Base-by-base conservation (phyloP, 768 basidiomycete species). In the Boletus rubropictus region DNA sequence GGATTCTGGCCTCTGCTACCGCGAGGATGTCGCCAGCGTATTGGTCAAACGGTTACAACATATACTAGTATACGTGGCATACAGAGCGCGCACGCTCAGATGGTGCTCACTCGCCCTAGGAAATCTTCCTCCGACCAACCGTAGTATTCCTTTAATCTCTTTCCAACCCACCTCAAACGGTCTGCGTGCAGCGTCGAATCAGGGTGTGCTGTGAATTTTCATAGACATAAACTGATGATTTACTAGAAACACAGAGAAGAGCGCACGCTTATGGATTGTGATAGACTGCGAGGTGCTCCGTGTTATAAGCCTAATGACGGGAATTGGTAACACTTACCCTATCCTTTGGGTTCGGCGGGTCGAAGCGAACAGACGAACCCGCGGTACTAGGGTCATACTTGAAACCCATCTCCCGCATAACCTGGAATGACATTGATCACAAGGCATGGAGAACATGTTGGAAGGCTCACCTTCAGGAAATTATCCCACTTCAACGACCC, bases 371-470 rank as follows among this genome's bases (percentile, higher is more conserved):
- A 61, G 85, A 86, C 9, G 86, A 89, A 3, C 88, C 88, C 17
- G 87, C 86, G 3, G 86, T 86, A 49, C 79, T 80, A 5, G 83
- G 83, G 58, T 82, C 80, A 54, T 81, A 82, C 3, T 67, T 66
- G 63, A 90, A 90, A 29, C 87, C 87, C 78, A 90, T 81, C 39
- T 84, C 84, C 31, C 71, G 67, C 86, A 90, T 86, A 31, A 86
- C 66, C 87, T 89, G 54, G 8, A 36, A 42, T 22, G 28, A 46
- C 33, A 32, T 44, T 33, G 8, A 46, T 38, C 25, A 29, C 8
- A 32, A 31, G 24, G 32, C 27, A 31, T 21, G 1, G 31, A 21
- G 25, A 7, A 35, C 32, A 28, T 28, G 18, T 8, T 6, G 10
- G 37, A 18, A 34, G 25, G 44, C 67, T 40, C 47, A 85, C 89